These are phyloP conservation scores for Amanita fuliginea DNA, from an alignment of 768 basidiomycete genomes.

Conservation along the genomic window DNA sequence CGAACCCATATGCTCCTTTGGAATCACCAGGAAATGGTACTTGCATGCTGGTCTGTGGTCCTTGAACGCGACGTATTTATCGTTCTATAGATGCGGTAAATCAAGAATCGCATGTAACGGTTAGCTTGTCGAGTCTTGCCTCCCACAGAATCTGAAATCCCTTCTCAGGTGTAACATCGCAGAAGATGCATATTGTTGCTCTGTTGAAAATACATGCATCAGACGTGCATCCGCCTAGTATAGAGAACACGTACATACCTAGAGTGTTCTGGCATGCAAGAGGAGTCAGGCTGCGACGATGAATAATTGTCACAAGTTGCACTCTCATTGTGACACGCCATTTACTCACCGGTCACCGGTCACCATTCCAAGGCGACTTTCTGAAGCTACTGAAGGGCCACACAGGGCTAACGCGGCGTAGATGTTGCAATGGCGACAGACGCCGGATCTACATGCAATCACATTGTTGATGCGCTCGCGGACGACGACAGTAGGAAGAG, in stretches of 20 bases:
- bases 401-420: not conserved
- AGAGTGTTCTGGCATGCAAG: not conserved
- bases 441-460: not conserved
- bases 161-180: constrained; percentile 26
- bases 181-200: constrained; percentile 28
- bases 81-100: constrained; percentile 22
- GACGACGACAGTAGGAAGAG: constrained; percentile 8
- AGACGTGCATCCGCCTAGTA: not conserved
- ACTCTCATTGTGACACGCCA: too few species aligned
- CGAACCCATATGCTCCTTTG: constrained; percentile 41
- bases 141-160: constrained; percentile 42
- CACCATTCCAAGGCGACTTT: not conserved
- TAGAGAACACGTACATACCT: not conserved
- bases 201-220: not conserved
- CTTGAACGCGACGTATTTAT: constrained; percentile 37
- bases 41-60: constrained; percentile 38
- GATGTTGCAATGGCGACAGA: not conserved
- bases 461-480: not conserved
- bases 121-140: constrained; percentile 15
- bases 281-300: too few species aligned
- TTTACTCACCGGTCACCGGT: too few species aligned
- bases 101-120: not conserved
- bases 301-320: too few species aligned
- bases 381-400: too few species aligned
- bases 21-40: constrained; percentile 41